These are phyloP conservation scores for Xylaria polymorpha DNA, from an alignment of 2,329 filamentous ascomycete genomes.

Conservation along the genomic window DNA sequence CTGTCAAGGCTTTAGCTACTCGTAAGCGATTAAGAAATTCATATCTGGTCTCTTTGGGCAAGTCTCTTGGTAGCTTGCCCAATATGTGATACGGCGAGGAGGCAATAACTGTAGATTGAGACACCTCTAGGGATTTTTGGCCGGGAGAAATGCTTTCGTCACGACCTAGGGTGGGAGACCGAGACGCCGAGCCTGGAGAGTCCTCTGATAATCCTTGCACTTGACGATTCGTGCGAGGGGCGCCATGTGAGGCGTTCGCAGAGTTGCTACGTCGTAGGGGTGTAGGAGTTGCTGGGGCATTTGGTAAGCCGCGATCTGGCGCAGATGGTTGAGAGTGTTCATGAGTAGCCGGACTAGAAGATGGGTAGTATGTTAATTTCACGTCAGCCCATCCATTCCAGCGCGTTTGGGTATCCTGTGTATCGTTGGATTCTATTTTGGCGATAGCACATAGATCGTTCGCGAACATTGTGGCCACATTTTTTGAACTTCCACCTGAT, in stretches of 20 bases:
- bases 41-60: slow-evolving; percentile 81
- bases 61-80: slow-evolving; percentile 65
- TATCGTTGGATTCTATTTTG: slow-evolving; percentile 62
- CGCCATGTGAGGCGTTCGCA: slow-evolving; percentile 56
- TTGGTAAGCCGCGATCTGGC: slow-evolving; percentile 53
- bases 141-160: slow-evolving; percentile 59
- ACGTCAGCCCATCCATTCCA: slow-evolving; percentile 87
- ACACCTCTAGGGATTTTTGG: slow-evolving; percentile 73
- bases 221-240: slow-evolving; percentile 50
- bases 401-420: slow-evolving; percentile 46
- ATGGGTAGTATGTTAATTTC: slow-evolving; percentile 81
- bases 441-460: slow-evolving; percentile 85
- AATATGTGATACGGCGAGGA: slow-evolving; percentile 68
- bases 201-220: slow-evolving; percentile 58
- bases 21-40: slow-evolving; percentile 87
- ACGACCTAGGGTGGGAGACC: slow-evolving; percentile 55
- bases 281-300: slow-evolving; percentile 76
- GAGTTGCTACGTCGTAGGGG: slow-evolving; percentile 78
- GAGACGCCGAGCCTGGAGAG: slow-evolving; percentile 55
- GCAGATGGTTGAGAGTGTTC: slow-evolving; percentile 44
- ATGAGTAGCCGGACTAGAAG: slow-evolving; percentile 50
- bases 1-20: slow-evolving; percentile 81
- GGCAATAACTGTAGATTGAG: slow-evolving; percentile 65
- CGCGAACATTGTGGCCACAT: slow-evolving; percentile 73
- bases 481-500: slow-evolving; percentile 55